Evolutionary conservation across 768 basidiomycete species (phyloP).

Genomic region (Collybia nuda): DNA sequence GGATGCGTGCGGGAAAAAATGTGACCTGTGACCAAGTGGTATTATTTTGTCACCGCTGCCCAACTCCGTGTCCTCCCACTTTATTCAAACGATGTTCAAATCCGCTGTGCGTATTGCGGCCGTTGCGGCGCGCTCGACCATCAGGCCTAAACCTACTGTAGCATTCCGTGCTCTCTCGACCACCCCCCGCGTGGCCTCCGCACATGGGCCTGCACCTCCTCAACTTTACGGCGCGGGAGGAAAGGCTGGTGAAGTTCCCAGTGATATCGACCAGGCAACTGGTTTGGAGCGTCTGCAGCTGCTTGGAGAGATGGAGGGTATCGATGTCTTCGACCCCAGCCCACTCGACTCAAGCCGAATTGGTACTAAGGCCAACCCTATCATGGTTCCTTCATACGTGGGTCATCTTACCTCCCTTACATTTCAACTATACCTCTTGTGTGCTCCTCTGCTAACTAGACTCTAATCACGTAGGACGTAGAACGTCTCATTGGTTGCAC

Average conservation of each 20-base stretch:
- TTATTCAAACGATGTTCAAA: constrained; percentile 38
- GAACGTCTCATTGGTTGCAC: constrained; percentile 93
- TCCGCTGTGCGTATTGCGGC: constrained; percentile 44
- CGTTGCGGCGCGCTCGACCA: constrained; percentile 34
- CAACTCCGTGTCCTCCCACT: constrained; percentile 20
- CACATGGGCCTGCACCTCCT: constrained; percentile 54
- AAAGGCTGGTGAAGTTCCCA: constrained; percentile 74
- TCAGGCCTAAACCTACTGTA: constrained; percentile 27
- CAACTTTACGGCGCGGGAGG: constrained; percentile 71
- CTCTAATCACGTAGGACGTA: constrained; percentile 49
- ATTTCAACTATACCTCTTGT: neutral
- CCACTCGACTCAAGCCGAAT: constrained; percentile 82
- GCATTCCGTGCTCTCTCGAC: constrained; percentile 59
- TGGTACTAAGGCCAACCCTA: constrained; percentile 85
- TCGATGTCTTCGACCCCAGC: constrained; percentile 86
- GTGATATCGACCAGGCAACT: constrained; percentile 88
- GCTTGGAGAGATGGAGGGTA: constrained; percentile 82
- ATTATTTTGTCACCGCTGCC: constrained; percentile 10
- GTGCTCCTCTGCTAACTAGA: constrained; percentile 1
- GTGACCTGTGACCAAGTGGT: constrained; percentile 20
- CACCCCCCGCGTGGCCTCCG: constrained; percentile 55
- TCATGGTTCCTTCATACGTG: constrained; percentile 86
- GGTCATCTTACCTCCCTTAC: constrained; percentile 28
- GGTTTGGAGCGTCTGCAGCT: constrained; percentile 96
- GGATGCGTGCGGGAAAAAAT: neutral